phyloP scores from a whole-genome alignment of 768 basidiomycete genomes.

The Amylocystis lapponica region DNA sequence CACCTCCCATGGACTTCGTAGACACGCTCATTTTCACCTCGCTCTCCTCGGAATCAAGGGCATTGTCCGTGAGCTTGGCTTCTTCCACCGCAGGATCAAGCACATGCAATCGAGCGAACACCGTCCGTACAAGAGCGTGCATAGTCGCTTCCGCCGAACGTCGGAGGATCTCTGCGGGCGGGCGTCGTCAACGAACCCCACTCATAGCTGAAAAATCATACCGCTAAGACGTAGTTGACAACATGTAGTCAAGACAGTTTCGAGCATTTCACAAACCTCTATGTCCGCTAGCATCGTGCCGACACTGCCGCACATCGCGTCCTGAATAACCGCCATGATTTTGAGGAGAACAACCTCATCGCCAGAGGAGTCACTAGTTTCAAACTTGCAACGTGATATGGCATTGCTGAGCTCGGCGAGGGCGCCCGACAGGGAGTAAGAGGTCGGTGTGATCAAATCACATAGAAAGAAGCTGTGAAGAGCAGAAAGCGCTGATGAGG shows the following conservation, averaged over 20 bases:
- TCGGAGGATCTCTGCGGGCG: conserved; percentile 67
- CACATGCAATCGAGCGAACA: conserved; percentile 67
- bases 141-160: conserved; percentile 87
- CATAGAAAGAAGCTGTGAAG: conserved; percentile 85
- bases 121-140: conserved; percentile 77
- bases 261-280: conserved; percentile 96
- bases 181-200: conserved; percentile 9
- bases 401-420: conserved; percentile 83
- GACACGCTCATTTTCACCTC: conserved; percentile 62
- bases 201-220: conserved; percentile 34
- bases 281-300: conserved; percentile 80
- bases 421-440: conserved; percentile 54
- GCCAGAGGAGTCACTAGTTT: conserved; percentile 94
- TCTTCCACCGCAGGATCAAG: conserved; percentile 67
- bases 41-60: conserved; percentile 45
- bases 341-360: conserved; percentile 94
- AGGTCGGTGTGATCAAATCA: conserved; percentile 57
- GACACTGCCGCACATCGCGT: conserved; percentile 67
- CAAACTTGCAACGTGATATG: conserved; percentile 95
- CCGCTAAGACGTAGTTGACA: conserved; percentile 97
- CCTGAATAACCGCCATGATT: conserved; percentile 85
- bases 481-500: conserved; percentile 85
- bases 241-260: conserved; percentile 94
- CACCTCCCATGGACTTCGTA: conserved; percentile 18
- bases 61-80: conserved; percentile 47